Base-by-base conservation (phyloP, 257 asterid species). In the Echium plantagineum region DNA sequence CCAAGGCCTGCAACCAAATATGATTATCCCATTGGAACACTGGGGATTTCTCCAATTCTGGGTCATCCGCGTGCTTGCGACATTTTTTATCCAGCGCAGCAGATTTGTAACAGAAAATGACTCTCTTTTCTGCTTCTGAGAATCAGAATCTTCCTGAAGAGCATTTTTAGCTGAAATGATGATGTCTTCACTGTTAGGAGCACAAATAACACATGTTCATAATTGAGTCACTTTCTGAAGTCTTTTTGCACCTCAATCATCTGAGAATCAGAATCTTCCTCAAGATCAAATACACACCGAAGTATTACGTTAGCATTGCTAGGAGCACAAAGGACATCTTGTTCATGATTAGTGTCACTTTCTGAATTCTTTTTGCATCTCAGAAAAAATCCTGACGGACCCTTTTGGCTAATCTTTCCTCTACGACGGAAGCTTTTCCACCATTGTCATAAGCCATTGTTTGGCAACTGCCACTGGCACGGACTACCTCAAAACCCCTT, bases 111-210 rank as follows among this genome's bases (percentile, higher is more conserved):
- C 81, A 26, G 74, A 58, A 32, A 59, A 70, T 26, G 70, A 57
- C 69, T 77, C 74, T 47, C 76, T 72, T 71, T 83, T 89, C 78
- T 89, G 78, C 85, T 85, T 89, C 67, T 72, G 75, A 62, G 78
- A 72, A 70, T 56, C 59, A 60, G 47, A 19, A 48, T 15, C 66
- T 22, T 71, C 58, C 52, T 63, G 73, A 47, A 58, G 60, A 20
- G 62, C 74, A 59, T 16, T 66, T 59, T 57, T 71, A 15, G 74
- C 21, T 9, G 72, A 66, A 19, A 49, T 53, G 61, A 6, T 59
- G 24, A 22, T 35, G 55, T 65, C 61, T 46, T 16, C 17, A 49
- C 5, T 28, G 32, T 6, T 28, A 28, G 32, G 32, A 28, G 32
- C 32, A 28, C 32, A 28, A 28, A 28, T 4, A 6, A 28, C 4